These are phyloP conservation scores for Auricularia heimuer DNA, from an alignment of 768 basidiomycete species.

Conservation along the genomic window DNA sequence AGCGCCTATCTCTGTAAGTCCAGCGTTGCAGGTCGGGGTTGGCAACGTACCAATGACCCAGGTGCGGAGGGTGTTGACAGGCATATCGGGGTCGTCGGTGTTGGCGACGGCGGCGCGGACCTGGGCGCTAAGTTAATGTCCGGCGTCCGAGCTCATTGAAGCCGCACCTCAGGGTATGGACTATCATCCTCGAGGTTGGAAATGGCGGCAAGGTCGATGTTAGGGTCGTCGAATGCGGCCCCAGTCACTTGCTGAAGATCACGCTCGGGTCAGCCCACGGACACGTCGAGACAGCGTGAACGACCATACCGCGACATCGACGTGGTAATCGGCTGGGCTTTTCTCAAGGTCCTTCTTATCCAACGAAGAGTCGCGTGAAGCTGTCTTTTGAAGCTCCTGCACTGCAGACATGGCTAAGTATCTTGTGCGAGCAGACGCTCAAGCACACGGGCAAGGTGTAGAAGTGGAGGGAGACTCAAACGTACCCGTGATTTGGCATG, in stretches of 20 bases:
- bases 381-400: neutral
- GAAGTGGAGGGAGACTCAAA: neutral
- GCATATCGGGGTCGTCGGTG: slow-evolving; percentile 59
- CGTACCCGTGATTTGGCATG: too few species aligned
- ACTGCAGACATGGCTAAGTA: neutral
- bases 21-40: too few species aligned
- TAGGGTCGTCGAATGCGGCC: slow-evolving; percentile 26
- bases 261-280: neutral
- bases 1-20: too few species aligned
- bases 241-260: neutral
- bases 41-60: slow-evolving; percentile 40
- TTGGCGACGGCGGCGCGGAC: slow-evolving; percentile 70
- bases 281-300: too few species aligned
- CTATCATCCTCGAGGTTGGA: slow-evolving; percentile 48
- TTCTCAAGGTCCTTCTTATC: neutral
- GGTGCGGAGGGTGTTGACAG: slow-evolving; percentile 42
- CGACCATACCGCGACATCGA: neutral
- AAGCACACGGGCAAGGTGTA: neutral
- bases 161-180: slow-evolving; percentile 58
- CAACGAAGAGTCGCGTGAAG: neutral
- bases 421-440: neutral
- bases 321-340: neutral
- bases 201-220: slow-evolving; percentile 26
- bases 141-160: neutral
- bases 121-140: slow-evolving; percentile 4